phyloP scores from a whole-genome alignment of 805 yeast species.

The Metschnikowia lachancei region DNA sequence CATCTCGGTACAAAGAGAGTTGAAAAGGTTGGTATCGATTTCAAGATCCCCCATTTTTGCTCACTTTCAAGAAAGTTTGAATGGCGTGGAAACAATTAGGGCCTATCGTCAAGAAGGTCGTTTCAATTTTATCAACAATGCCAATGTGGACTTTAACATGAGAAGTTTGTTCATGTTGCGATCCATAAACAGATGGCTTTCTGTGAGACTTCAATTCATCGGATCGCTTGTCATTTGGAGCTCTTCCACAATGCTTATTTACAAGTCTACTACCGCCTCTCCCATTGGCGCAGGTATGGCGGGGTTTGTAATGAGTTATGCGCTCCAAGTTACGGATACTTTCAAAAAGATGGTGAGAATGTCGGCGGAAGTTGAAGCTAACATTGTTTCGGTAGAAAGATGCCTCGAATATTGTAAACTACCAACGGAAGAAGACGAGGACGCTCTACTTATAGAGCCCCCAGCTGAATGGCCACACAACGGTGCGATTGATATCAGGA shows the following conservation, averaged over 20 bases:
- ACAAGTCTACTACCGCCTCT: slow-evolving; percentile 34
- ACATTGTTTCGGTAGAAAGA: slow-evolving; percentile 66
- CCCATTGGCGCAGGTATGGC: slow-evolving; percentile 58
- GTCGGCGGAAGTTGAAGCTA: slow-evolving; percentile 62
- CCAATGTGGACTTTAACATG: slow-evolving; percentile 49
- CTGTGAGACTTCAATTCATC: slow-evolving; percentile 58
- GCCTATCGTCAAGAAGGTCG: slow-evolving; percentile 70
- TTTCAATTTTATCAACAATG: slow-evolving; percentile 54
- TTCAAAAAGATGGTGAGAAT: slow-evolving; percentile 57
- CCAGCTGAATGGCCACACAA: slow-evolving; percentile 16
- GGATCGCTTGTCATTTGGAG: slow-evolving; percentile 55
- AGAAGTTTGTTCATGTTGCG: slow-evolving; percentile 49
- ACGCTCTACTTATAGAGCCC: slow-evolving; percentile 2
- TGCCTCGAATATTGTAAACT: slow-evolving; percentile 56
- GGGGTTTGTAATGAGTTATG: slow-evolving; percentile 64
- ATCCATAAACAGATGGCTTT: slow-evolving; percentile 63
- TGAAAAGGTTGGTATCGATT: slow-evolving; percentile 58
- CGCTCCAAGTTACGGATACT: slow-evolving; percentile 53
- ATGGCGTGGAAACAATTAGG: slow-evolving; percentile 73
- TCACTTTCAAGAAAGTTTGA: slow-evolving; percentile 78
- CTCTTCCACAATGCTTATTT: slow-evolving; percentile 47
- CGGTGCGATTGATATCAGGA: slow-evolving; percentile 11
- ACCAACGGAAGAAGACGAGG: slow-evolving; percentile 36
- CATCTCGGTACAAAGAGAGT: slow-evolving; percentile 79
- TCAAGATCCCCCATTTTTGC: slow-evolving; percentile 51